Evolutionary conservation across 768 basidiomycete genomes (phyloP), one percentile per base, ranked within the genome.

Genomic region (Dioszegia aurantiaca): DNA sequence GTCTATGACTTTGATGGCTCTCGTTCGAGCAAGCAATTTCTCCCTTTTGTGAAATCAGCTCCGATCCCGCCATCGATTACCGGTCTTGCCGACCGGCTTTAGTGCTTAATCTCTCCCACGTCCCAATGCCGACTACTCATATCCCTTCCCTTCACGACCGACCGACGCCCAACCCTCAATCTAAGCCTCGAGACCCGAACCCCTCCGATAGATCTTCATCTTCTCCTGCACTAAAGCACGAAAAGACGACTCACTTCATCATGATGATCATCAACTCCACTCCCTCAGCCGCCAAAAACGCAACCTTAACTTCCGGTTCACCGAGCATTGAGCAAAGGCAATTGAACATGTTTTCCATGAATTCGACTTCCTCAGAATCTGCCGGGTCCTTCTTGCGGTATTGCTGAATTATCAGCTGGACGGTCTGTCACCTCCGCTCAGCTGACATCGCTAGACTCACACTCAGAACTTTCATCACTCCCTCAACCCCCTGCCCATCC

Each of bases 311-410:
- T 45, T 85, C 80, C 14, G 85, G 80, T 75, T 94, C 92, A 31
- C 80, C 83, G 23, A 98, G 80, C 0, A 86, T 82, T 0, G 92
- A 93, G 73, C 95, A 98, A 23, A 99, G 77, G 0, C 86, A 77
- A 72, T 97, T 89, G 71, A 98, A 98, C 3, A 90, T 69, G 75
- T 99, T 98, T 74, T 98, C 95, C 92, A 98, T 93, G 77, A 91
- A 98, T 75, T 99, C 95, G 4, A 85, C 81, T 78, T 99, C 95
- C 61, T 98, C 95, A 8, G 86, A 82, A 63, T 92, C 86, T 0
- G 80, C 79, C 14, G 94, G 94, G 70, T 97, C 89, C 56, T 85
- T 82, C 71, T 83, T 82, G 40, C 93, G 86, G 73, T 87, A 98
- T 85, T 87, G 87, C 91, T 95, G 63, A 21, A 31, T 19, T 17